A percentile compares a stretch with the other conserved stretches of the same genome.
phyloP scores from a whole-genome alignment of 208 protist genomes.

The Acanthamoeba culbertsoni region DNA sequence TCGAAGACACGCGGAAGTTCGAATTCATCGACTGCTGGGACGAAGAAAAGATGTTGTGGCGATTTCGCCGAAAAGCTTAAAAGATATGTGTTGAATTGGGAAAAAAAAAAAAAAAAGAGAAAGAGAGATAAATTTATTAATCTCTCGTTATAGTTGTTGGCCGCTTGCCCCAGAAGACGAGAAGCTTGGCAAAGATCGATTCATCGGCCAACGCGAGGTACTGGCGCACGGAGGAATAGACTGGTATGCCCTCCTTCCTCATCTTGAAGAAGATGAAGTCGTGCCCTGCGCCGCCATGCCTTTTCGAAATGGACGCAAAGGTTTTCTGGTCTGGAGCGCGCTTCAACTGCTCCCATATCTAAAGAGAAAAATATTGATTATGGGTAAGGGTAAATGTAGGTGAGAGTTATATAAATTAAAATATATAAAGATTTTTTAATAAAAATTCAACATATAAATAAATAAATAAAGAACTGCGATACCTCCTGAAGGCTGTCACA shows the following conservation, averaged over 20 bases:
- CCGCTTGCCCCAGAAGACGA: background rate
- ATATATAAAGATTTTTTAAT: too few species aligned
- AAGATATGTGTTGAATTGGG: too few species aligned
- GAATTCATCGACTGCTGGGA: background rate
- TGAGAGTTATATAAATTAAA: too few species aligned
- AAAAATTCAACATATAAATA: too few species aligned
- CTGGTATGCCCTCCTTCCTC: background rate
- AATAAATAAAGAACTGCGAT: background rate
- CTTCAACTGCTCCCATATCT: background rate
- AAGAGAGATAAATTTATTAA: too few species aligned
- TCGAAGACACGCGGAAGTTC: background rate
- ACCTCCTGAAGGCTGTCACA: background rate
- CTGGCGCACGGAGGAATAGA: background rate
- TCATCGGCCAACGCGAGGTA: background rate
- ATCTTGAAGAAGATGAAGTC: constrained; percentile 44
- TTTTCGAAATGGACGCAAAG: background rate
- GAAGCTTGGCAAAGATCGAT: background rate
- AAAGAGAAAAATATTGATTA: background rate
- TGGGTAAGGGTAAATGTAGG: background rate
- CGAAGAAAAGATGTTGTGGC: background rate
- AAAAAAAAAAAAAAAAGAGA: too few species aligned
- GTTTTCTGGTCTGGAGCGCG: background rate
- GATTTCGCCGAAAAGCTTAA: background rate
- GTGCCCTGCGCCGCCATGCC: background rate
- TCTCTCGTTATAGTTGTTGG: too few species aligned